These are phyloP conservation scores for Tricholoma bakamatsutake DNA, from an alignment of 768 basidiomycete species.

Conservation along the genomic window DNA sequence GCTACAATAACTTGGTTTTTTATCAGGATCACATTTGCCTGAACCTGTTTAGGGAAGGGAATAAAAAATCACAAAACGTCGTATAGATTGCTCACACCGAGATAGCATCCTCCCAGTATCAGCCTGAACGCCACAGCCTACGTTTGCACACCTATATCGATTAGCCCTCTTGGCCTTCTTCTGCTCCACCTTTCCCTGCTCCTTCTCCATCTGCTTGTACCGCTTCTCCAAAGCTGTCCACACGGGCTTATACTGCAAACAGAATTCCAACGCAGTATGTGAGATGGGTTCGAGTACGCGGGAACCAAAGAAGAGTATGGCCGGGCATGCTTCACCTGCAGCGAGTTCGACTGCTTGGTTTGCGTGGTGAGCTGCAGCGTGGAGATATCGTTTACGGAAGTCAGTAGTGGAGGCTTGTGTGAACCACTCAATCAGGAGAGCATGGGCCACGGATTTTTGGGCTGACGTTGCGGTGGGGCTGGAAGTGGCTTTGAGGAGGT, in stretches of 20 bases:
- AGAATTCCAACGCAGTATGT: slow-evolving; percentile 7
- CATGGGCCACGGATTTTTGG: slow-evolving; percentile 11
- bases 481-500: slow-evolving; percentile 10
- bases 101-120: slow-evolving; percentile 21
- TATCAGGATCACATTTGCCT: slow-evolving; percentile 24
- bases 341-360: slow-evolving; percentile 12
- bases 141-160: slow-evolving; percentile 23
- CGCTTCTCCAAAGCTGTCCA: slow-evolving; percentile 16
- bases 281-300: slow-evolving; percentile 11
- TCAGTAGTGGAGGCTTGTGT: background rate
- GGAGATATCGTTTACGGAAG: slow-evolving; percentile 9
- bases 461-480: slow-evolving; percentile 3
- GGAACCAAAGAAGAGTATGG: slow-evolving; percentile 17
- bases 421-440: slow-evolving; percentile 13
- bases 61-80: background rate
- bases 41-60: slow-evolving; percentile 12
- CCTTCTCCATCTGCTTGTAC: slow-evolving; percentile 13
- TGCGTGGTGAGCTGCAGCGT: slow-evolving; percentile 17
- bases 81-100: slow-evolving; percentile 14
- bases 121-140: slow-evolving; percentile 21
- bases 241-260: slow-evolving; percentile 16
- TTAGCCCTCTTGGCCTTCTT: slow-evolving; percentile 21
- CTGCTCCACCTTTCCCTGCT: slow-evolving; percentile 12
- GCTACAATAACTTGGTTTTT: slow-evolving; percentile 28
- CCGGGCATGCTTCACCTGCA: slow-evolving; percentile 7